These are phyloP conservation scores for Neofusicoccum umdonicola DNA, from an alignment of 2,329 filamentous ascomycete species.

Conservation along the genomic window DNA sequence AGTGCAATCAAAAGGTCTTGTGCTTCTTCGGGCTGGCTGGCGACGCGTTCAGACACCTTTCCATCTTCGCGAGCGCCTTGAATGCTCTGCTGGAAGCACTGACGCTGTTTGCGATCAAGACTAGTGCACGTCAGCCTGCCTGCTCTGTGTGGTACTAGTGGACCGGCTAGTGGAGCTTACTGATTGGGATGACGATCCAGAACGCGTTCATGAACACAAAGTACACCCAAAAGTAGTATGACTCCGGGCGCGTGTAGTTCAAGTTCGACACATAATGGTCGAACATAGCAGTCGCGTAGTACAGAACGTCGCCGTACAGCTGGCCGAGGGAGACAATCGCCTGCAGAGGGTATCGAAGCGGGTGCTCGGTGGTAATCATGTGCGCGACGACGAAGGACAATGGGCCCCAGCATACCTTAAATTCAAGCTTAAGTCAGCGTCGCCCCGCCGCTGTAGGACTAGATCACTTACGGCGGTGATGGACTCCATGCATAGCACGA, in stretches of 20 bases:
- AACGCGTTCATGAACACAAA: slow-evolving; percentile 66
- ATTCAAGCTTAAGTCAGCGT: slow-evolving; percentile 3
- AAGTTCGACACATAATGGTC: slow-evolving; percentile 56
- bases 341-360: slow-evolving; percentile 59
- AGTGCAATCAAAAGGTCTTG: slow-evolving; percentile 24
- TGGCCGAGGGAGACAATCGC: slow-evolving; percentile 62
- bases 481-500: slow-evolving; percentile 83
- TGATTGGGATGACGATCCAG: slow-evolving; percentile 61
- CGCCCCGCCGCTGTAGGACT: not conserved
- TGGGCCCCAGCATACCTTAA: slow-evolving; percentile 60
- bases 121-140: slow-evolving; percentile 17
- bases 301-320: slow-evolving; percentile 62
- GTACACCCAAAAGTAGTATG: slow-evolving; percentile 65
- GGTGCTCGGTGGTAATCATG: slow-evolving; percentile 53
- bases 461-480: slow-evolving; percentile 60
- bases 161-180: slow-evolving; percentile 40
- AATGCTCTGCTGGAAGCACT: slow-evolving; percentile 34
- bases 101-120: slow-evolving; percentile 36
- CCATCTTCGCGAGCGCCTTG: slow-evolving; percentile 33
- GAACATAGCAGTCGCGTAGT: slow-evolving; percentile 63
- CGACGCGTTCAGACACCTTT: slow-evolving; percentile 30
- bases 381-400: slow-evolving; percentile 58
- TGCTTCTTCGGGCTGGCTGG: slow-evolving; percentile 24
- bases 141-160: not conserved
- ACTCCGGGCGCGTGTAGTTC: slow-evolving; percentile 60